Base-by-base conservation (phyloP, 495 filamentous ascomycete species). In the Cercophora scortea region DNA sequence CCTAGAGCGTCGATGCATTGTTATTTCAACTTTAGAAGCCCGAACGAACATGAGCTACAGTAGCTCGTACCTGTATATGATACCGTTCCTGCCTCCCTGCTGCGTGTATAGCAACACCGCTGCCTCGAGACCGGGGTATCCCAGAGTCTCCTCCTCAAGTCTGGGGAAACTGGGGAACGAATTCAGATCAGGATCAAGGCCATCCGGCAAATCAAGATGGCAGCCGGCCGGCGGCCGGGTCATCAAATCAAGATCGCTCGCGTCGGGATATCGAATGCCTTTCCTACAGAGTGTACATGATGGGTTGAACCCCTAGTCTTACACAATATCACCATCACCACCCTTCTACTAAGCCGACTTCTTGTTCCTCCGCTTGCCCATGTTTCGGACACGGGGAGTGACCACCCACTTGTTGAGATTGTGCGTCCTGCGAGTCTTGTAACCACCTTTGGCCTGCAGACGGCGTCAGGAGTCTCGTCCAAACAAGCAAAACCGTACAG, bases 361-460 rank as follows among this genome's bases (percentile, higher is more conserved):
- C 70, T 82, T 82, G 56, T 68, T 56, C 54, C 79, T 72, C 51
- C 79, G 72, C 73, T 87, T 86, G 65, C 87, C 88, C 68, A 89
- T 85, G 71, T 90, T 90, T 56, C 88, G 81, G 49, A 77, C 76
- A 52, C 89, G 79, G 40, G 85, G 76, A 19, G 80, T 80, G 43
- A 94, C 86, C 47, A 94, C 86, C 64, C 82, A 88, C 64, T 84
- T 88, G 74, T 92, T 91, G 67, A 86, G 63, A 55, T 90, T 93
- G 70, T 77, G 55, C 55, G 64, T 74, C 54, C 80, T 82, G 54
- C 93, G 82, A 49, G 93, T 98, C 78, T 97, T 98, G 80, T 88
- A 97, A 40, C 93, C 93, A 59, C 86, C 86, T 81, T 98, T 98
- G 65, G 93, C 82, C 91, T 90, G 53, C 6, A 46, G 43, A 62